Conservation (phyloP, 2,329 filamentous ascomycete species). For the Rhynchosporium agropyri region DNA sequence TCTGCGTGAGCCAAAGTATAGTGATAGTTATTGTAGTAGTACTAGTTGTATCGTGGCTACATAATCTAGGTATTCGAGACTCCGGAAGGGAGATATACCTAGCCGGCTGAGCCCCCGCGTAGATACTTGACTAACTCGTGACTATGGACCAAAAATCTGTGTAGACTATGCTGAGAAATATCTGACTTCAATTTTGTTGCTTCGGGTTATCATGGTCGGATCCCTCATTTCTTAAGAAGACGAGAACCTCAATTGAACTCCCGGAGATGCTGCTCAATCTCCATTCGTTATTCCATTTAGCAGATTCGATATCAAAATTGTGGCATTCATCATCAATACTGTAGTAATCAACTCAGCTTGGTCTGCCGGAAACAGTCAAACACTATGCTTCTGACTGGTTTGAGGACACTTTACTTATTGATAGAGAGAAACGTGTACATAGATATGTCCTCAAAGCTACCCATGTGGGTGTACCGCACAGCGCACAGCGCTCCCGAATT, state of each 20-base stretch:
- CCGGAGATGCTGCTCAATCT: constrained; percentile 51
- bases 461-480: constrained; percentile 49
- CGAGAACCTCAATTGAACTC: constrained; percentile 44
- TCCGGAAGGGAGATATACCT: no score
- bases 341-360: constrained; percentile 73
- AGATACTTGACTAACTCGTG: no score
- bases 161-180: neutral
- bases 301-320: constrained; percentile 66
- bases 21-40: no score
- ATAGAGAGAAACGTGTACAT: constrained; percentile 59
- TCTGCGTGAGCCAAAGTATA: no score
- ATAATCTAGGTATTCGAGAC: no score
- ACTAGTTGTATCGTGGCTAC: no score
- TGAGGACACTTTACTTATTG: constrained; percentile 62
- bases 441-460: constrained; percentile 57
- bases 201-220: constrained; percentile 50
- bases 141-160: neutral
- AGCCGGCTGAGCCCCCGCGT: no score
- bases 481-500: constrained; percentile 59
- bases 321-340: constrained; percentile 76
- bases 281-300: constrained; percentile 75
- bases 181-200: constrained; percentile 30
- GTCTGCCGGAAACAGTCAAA: constrained; percentile 61
- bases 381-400: constrained; percentile 62
- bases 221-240: constrained; percentile 61